Percentiles rank a stretch among this genome's conserved stretches.
phyloP scores from a whole-genome alignment of 371 early-diverging fungal genomes.

The Mucor piriformis region DNA sequence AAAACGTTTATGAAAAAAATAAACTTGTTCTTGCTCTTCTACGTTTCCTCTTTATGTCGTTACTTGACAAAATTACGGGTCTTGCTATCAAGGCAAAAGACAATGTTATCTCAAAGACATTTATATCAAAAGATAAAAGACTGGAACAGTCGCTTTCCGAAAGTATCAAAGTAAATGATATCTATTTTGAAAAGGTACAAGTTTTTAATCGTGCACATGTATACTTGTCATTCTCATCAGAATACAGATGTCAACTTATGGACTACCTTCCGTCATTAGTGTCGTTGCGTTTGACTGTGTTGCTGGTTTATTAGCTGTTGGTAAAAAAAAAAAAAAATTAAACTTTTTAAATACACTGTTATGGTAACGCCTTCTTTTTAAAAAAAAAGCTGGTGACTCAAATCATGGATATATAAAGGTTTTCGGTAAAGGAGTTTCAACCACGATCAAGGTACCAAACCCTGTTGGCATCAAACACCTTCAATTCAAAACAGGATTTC shows the following conservation, averaged over 20 bases:
- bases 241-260: conserved; percentile 48
- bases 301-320: conserved; percentile 56
- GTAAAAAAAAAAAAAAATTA: conserved; percentile 30
- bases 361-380: not conserved
- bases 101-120: conserved; percentile 32
- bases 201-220: not conserved
- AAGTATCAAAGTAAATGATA: conserved; percentile 22
- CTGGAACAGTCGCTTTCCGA: conserved; percentile 44
- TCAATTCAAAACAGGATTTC: conserved; percentile 54
- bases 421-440: conserved; percentile 48
- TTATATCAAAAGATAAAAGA: conserved; percentile 47
- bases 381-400: conserved; percentile 18
- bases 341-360: not conserved
- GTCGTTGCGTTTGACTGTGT: conserved; percentile 59
- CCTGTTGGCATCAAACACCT: conserved; percentile 51
- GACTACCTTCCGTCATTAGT: conserved; percentile 49
- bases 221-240: not conserved
- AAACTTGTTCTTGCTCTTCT: not conserved
- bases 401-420: conserved; percentile 33
- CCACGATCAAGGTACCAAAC: conserved; percentile 25
- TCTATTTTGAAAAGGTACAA: conserved; percentile 27
- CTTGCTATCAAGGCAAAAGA: conserved; percentile 49
- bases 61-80: conserved; percentile 46
- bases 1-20: not conserved
- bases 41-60: conserved; percentile 25